phyloP scores from a whole-genome alignment of 805 yeast species.

The Tetrapisispora iriomotensis region DNA sequence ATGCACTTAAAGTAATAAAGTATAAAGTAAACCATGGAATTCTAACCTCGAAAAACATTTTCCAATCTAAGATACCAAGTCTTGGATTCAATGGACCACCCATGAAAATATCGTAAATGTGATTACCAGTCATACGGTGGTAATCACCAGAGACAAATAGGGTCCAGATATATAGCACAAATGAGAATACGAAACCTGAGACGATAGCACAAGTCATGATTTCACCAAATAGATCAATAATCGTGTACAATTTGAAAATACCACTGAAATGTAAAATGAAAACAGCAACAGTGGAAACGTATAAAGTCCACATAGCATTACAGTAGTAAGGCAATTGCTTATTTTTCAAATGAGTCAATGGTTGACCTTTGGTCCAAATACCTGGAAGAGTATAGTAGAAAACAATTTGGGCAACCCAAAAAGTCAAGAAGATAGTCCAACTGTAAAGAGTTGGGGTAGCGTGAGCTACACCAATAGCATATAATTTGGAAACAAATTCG shows the following conservation, averaged over 20 bases:
- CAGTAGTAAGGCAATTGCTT: slow-evolving; percentile 86
- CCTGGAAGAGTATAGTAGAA: slow-evolving; percentile 87
- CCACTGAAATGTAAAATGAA: slow-evolving; percentile 63
- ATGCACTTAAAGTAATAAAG: slow-evolving; percentile 65
- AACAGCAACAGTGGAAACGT: slow-evolving; percentile 51
- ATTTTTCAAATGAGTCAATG: slow-evolving; percentile 69
- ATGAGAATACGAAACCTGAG: slow-evolving; percentile 61
- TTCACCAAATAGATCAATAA: slow-evolving; percentile 77
- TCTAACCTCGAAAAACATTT: slow-evolving; percentile 96
- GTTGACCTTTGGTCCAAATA: slow-evolving; percentile 90
- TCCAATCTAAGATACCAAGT: slow-evolving; percentile 82
- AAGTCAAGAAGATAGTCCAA: slow-evolving; percentile 63
- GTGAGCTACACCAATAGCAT: slow-evolving; percentile 36
- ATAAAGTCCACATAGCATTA: slow-evolving; percentile 82
- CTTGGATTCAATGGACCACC: slow-evolving; percentile 97
- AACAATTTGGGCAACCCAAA: slow-evolving; percentile 55
- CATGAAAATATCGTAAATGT: slow-evolving; percentile 85
- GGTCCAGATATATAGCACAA: slow-evolving; percentile 61
- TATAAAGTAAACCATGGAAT: slow-evolving; percentile 91
- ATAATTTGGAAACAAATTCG: slow-evolving; percentile 39
- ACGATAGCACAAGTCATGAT: slow-evolving; percentile 87
- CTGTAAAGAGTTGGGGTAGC: slow-evolving; percentile 53
- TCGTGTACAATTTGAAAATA: slow-evolving; percentile 59
- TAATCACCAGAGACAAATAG: slow-evolving; percentile 59
- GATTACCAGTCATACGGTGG: slow-evolving; percentile 87